Evolutionary conservation across 306 rosid genomes (phyloP), one percentile per base, ranked within the genome.

Genomic region (Prunus mume): DNA sequence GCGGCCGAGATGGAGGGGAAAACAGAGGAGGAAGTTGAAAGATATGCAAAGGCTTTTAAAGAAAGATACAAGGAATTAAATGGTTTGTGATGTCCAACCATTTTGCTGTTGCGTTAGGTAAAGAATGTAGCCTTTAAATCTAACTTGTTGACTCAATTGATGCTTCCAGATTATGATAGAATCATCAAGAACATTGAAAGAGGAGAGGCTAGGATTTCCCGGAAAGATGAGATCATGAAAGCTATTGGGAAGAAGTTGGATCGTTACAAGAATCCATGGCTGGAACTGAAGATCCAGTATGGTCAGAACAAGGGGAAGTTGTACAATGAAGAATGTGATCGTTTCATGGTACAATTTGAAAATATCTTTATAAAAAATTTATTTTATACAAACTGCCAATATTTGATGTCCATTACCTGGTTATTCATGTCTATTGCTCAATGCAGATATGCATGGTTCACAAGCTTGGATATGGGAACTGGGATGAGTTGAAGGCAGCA

Each of bases 221-320:
- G 97, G 30, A 95, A 95, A 69, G 99, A 95, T 79, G 99, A 95
- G 86, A 95, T 95, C 79, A 95, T 90, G 99, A 95, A 95, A 81
- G 99, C 99, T 69, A 90, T 95, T 78, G 99, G 97, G 71, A 95
- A 95, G 89, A 95, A 95, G 85, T 81, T 95, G 89, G 97, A 92
- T 75, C 96, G 97, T 73, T 95, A 95, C 88, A 95, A 92, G 91
- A 95, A 95, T 86, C 99, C 99, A 17, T 95, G 99, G 99, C 85
- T 95, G 73, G 99, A 95, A 86, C 83, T 95, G 76, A 95, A 95
- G 87, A 92, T 95, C 85, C 96, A 86, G 57, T 95, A 95, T 77
- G 99, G 99, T 66, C 99, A 95, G 84, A 95, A 95, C 88, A 95
- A 95, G 73, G 99, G 99, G 77, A 95, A 95, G 84, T 79, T 92